Evolutionary conservation across 1,284 basidiomycete genomes (phyloP), one percentile per base, ranked within the genome.

Genomic region (Xerocomus minutiporus): DNA sequence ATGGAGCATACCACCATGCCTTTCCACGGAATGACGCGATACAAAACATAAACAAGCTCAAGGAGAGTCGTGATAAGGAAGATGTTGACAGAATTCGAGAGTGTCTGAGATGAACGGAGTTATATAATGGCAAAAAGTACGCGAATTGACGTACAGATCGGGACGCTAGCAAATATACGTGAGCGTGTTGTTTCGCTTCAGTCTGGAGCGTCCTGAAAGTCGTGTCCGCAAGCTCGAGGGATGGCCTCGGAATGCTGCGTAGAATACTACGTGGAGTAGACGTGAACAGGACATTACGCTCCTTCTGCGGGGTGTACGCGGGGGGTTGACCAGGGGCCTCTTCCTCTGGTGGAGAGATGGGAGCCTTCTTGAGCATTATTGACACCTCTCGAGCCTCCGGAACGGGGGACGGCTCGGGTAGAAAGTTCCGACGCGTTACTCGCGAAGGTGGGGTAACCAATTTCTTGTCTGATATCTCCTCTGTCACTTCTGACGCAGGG

Each of bases 61-160:
- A 71, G 57, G 12, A 78, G 47, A 11, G 73, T 72, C 0, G 78
- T 78, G 28, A 78, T 51, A 13, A 72, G 70, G 72, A 75, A 80
- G 40, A 83, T 78, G 50, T 80, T 79, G 28, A 71, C 70, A 1
- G 82, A 79, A 54, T 76, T 77, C n/a, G 82, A 83, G 6, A 83
- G 67, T 51, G 75, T 75, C 81, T 83, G 45, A 23, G 9, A 51
- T 6, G 52, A 56, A 50, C 35, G 44, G 1, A 41, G 11, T n/a
- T 61, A 42, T 15, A 9, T 40, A 15, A 26, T 3, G 40, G 42
- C 28, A 44, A 52, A 42, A 35, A 25, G 29, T 35, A 15, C 26
- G 17, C 8, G 2, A 23, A 17, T 15, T 20, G 25, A 69, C 77
- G 38, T 57, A 81, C 79, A 41, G 61, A 64, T 61, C 77, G 73